A percentile compares a stretch with the other conserved stretches of the same genome.
These are phyloP conservation scores for Tuber magnatum DNA, from an alignment of 495 filamentous ascomycete species.

Conservation along the genomic window DNA sequence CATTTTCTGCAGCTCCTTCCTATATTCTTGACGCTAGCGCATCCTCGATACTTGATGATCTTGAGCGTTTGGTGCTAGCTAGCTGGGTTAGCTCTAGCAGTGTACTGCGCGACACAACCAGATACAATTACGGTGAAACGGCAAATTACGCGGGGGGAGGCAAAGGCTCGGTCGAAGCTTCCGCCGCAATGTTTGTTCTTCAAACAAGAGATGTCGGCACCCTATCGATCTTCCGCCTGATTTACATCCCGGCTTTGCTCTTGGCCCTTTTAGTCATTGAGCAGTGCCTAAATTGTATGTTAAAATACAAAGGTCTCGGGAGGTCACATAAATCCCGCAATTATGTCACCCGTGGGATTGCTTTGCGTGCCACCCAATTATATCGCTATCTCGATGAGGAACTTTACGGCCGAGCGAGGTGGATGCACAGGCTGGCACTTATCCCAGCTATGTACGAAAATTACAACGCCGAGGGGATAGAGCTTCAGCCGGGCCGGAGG, in stretches of 20 bases:
- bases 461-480: no score
- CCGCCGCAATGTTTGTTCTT: neutral
- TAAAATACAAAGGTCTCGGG: no score
- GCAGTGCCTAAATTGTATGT: neutral
- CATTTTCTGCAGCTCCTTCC: neutral
- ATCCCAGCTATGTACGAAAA: no score
- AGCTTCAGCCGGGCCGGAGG: no score
- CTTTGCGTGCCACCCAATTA: neutral
- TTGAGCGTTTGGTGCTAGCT: neutral
- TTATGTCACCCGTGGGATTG: neutral
- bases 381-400: neutral
- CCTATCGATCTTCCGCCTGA: neutral
- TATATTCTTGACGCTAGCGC: neutral
- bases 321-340: no score
- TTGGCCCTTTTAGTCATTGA: neutral
- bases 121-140: neutral
- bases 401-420: no score
- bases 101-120: neutral
- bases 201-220: neutral
- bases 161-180: neutral
- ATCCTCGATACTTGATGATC: neutral
- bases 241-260: neutral
- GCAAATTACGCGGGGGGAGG: neutral
- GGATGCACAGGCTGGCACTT: no score
- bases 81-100: neutral